phyloP scores from a whole-genome alignment of 2,329 filamentous ascomycete genomes.

The Aspergillus aculeatus region DNA sequence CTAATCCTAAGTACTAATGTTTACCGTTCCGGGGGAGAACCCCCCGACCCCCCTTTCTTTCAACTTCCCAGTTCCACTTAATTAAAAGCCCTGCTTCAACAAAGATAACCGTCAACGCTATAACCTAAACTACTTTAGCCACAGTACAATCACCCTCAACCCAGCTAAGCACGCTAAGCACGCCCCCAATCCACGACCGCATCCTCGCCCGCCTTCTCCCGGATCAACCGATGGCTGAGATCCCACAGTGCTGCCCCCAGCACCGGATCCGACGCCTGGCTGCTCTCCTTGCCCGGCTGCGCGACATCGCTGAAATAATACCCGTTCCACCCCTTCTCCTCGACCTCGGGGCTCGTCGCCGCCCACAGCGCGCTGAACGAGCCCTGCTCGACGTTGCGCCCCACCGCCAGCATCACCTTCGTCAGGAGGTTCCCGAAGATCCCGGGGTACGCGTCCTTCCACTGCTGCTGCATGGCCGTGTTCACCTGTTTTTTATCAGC shows the following conservation, averaged over 20 bases:
- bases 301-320: slow-evolving; percentile 45
- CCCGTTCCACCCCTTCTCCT: slow-evolving; percentile 46
- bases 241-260: slow-evolving; percentile 43
- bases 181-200: slow-evolving; percentile 37
- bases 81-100: too few relatives aligned
- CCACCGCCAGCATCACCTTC: slow-evolving; percentile 34
- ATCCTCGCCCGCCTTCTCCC: slow-evolving; percentile 43
- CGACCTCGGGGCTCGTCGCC: slow-evolving; percentile 42
- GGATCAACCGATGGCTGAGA: slow-evolving; percentile 41
- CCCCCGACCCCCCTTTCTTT: too few relatives aligned
- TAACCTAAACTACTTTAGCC: too few relatives aligned
- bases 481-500: slow-evolving; percentile 35
- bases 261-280: slow-evolving; percentile 41
- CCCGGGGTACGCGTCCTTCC: slow-evolving; percentile 48
- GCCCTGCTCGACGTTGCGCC: slow-evolving; percentile 44
- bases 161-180: not conserved
- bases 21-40: too few relatives aligned
- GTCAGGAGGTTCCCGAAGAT: slow-evolving; percentile 42
- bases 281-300: slow-evolving; percentile 39
- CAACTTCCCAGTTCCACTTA: too few relatives aligned
- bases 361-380: slow-evolving; percentile 48
- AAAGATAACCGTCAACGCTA: too few relatives aligned
- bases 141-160: too few relatives aligned
- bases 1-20: too few relatives aligned
- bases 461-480: slow-evolving; percentile 48